Conservation (phyloP, 2,329 filamentous ascomycete genomes). For the Dothideomycetidae sp. region DNA sequence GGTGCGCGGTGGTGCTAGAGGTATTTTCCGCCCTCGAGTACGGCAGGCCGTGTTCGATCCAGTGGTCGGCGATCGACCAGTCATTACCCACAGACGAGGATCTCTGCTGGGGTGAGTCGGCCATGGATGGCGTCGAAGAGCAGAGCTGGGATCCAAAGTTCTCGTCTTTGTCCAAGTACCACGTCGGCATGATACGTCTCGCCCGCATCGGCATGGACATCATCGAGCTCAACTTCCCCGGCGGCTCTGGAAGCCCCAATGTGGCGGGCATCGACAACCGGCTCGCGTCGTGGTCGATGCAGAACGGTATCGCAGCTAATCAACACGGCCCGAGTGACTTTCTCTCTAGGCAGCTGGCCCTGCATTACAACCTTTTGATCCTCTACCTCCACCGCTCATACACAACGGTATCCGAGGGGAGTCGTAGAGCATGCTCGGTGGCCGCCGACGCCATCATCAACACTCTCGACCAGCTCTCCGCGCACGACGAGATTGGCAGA, state of each 20-base stretch:
- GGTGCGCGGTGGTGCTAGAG: conserved; percentile 1
- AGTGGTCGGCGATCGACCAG: conserved; percentile 1
- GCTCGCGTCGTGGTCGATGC: conserved; percentile 1
- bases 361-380: conserved; percentile 5
- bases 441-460: conserved; percentile 4
- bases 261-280: not conserved
- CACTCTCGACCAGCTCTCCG: not conserved
- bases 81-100: not conserved
- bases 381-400: conserved; percentile 3
- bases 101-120: not conserved
- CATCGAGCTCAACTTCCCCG: conserved; percentile 1
- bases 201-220: conserved; percentile 2
- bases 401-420: not conserved
- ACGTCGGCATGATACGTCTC: conserved; percentile 1
- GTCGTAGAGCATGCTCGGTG: not conserved
- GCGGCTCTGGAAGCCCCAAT: not conserved
- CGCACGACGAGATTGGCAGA: not conserved
- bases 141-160: not conserved
- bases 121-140: not conserved
- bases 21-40: conserved; percentile 3
- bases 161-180: not conserved
- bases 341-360: not conserved
- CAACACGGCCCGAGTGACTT: not conserved
- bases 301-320: not conserved
- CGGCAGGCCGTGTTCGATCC: conserved; percentile 4